Evolutionary conservation across 768 basidiomycete species (phyloP), one percentile per base, ranked within the genome.

Genomic region (Lenzites betulinus): DNA sequence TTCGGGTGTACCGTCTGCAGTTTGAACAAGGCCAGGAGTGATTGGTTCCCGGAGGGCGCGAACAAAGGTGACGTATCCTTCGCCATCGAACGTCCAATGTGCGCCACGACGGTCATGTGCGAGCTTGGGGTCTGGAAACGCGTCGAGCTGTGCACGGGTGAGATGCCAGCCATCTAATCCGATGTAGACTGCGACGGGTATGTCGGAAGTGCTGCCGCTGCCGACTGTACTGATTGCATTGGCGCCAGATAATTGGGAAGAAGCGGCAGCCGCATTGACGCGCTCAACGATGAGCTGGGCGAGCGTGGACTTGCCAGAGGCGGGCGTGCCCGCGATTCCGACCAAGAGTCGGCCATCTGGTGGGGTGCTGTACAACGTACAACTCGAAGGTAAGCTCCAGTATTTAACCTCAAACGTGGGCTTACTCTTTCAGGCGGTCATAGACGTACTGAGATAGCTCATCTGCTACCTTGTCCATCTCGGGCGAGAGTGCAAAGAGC

Each of bases 151-250:
- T 4, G 84, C 82, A 23, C 93, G 84, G 18, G 90, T 83, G 60
- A 90, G 79, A 71, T 98, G 95, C 93, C 94, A 98, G 12, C 96
- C 95, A 70, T 98, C 95, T 39, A 94, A 78, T 7, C 90, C 85
- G 11, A 97, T 83, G 43, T 93, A 81, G 33, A 90, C 78, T 5
- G 87, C 91, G 16, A 64, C 42, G 4, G 68, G 62, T 30, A 54
- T 44, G 43, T 44, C 44, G 28, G 51, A n/a, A 5, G 42, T 6
- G 2, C 25, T 72, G 43, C 23, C 39, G 51, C 38, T 49, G 53
- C 49, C 33, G 1, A 28, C 52, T 20, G 28, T 22, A 35, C 3
- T 30, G 6, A 15, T 23, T 15, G 56, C 52, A 13, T 38, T 57
- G 9, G 54, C 36, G 25, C 47, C 30, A 9, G 33, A 20, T 9